Evolutionary conservation across 2,329 filamentous ascomycete species (phyloP).

Genomic region (Microthyrium microscopicum): DNA sequence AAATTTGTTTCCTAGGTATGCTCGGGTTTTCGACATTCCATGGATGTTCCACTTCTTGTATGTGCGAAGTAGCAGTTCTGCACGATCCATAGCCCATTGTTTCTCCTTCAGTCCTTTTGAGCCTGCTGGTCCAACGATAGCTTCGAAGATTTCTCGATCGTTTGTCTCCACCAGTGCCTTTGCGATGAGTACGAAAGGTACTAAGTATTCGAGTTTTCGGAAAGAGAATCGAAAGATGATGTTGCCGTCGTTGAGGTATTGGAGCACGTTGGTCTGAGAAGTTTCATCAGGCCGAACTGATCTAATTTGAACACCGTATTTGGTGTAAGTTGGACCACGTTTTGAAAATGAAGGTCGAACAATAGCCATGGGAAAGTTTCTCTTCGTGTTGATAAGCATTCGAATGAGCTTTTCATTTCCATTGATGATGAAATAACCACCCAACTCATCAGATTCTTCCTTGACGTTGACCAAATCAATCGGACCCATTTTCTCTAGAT

Average conservation of each 20-base stretch:
- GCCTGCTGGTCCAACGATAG: constrained; percentile 61
- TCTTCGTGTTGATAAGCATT: constrained; percentile 72
- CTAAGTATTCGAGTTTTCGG: constrained; percentile 92
- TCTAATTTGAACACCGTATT: constrained; percentile 78
- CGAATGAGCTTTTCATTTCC: constrained; percentile 95
- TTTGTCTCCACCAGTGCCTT: constrained; percentile 94
- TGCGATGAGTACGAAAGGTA: constrained; percentile 90
- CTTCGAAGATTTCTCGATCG: constrained; percentile 89
- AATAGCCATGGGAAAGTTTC: constrained; percentile 94
- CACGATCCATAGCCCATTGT: constrained; percentile 77
- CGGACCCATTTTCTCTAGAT: constrained; percentile 73
- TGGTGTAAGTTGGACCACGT: constrained; percentile 73
- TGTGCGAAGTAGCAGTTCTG: constrained; percentile 78
- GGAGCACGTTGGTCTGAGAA: constrained; percentile 90
- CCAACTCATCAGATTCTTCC: constrained; percentile 90
- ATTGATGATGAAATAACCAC: constrained; percentile 95
- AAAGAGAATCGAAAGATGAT: constrained; percentile 95
- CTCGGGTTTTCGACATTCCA: constrained; percentile 62
- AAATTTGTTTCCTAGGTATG: constrained; percentile 84
- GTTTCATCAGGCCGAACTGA: constrained; percentile 94
- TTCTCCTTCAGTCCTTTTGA: constrained; percentile 73
- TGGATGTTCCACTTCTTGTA: constrained; percentile 86
- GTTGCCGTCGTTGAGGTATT: constrained; percentile 91
- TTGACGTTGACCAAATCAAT: constrained; percentile 68
- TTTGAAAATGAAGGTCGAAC: constrained; percentile 77